Percentiles rank a stretch among this genome's conserved stretches.
phyloP scores from a whole-genome alignment of 805 yeast species.

The Blastobotrys muscicola region DNA sequence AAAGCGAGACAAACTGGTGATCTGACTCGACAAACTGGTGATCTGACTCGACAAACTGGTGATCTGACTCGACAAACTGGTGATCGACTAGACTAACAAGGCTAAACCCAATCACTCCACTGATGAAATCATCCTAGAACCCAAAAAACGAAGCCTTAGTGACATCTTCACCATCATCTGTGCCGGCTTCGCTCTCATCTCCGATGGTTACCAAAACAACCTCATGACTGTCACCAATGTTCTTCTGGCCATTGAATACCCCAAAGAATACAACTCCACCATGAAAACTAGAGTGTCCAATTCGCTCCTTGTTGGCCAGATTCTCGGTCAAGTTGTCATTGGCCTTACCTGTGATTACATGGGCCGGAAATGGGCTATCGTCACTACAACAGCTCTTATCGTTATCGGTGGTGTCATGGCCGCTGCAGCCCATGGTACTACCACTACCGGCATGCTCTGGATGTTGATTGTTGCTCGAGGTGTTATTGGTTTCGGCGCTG shows the following conservation, averaged over 20 bases:
- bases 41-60: no score
- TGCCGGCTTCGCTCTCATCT: slow-evolving; percentile 65
- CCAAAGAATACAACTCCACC: slow-evolving; percentile 33
- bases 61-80: no score
- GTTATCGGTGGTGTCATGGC: slow-evolving; percentile 57
- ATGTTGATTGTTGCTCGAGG: slow-evolving; percentile 69
- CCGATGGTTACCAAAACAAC: slow-evolving; percentile 72
- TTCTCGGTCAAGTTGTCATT: slow-evolving; percentile 57
- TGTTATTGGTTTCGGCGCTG: slow-evolving; percentile 68
- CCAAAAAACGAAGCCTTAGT: slow-evolving; percentile 1
- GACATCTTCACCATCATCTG: slow-evolving; percentile 40
- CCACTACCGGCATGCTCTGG: slow-evolving; percentile 59
- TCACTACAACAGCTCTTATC: slow-evolving; percentile 50
- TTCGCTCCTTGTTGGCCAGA: slow-evolving; percentile 58
- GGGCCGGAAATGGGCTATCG: slow-evolving; percentile 60
- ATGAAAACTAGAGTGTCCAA: slow-evolving; percentile 61
- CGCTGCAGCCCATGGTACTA: slow-evolving; percentile 60
- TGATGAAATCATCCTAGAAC: no score
- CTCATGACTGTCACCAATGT: slow-evolving; percentile 62
- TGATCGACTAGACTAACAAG: no score
- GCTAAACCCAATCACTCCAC: no score
- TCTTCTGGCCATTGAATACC: slow-evolving; percentile 42
- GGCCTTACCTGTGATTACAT: slow-evolving; percentile 58
- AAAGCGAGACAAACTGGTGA: no score
- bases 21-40: no score